A percentile compares a stretch with the other conserved stretches of the same genome.
Conservation (phyloP, 345 rosid species). For the Reutealis trisperma region DNA sequence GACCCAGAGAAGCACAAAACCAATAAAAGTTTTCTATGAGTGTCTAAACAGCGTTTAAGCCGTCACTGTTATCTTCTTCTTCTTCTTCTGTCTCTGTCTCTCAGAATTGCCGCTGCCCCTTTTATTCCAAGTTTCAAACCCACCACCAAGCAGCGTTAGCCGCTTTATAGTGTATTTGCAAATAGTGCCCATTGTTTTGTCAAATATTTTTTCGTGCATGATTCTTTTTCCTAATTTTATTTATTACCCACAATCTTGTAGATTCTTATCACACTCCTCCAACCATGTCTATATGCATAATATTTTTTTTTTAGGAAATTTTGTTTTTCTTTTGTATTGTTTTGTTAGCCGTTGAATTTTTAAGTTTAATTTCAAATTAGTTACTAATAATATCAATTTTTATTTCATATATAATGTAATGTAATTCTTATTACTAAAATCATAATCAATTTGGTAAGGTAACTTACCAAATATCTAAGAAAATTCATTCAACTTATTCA, state of each 20-base stretch:
- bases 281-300: no score
- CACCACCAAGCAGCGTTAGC: not conserved
- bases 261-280: not conserved
- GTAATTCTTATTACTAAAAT: no score
- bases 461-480: no score
- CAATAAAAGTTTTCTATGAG: not conserved
- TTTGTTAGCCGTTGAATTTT: no score
- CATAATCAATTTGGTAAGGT: no score
- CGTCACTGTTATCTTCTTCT: not conserved
- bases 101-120: slow-evolving; percentile 42
- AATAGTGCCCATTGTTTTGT: slow-evolving; percentile 1
- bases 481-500: no score
- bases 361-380: no score
- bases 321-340: no score
- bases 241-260: not conserved
- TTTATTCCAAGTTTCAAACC: slow-evolving; percentile 30
- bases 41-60: slow-evolving; percentile 8
- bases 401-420: no score
- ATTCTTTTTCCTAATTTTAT: not conserved
- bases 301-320: no score
- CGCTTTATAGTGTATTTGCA: not conserved
- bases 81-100: not conserved
- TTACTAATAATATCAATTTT: no score
- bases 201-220: not conserved
- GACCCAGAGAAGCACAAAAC: not conserved